These are phyloP conservation scores for Encephalitozoon cuniculi DNA, from an alignment of 371 early-diverging fungal genomes.

Conservation along the genomic window DNA sequence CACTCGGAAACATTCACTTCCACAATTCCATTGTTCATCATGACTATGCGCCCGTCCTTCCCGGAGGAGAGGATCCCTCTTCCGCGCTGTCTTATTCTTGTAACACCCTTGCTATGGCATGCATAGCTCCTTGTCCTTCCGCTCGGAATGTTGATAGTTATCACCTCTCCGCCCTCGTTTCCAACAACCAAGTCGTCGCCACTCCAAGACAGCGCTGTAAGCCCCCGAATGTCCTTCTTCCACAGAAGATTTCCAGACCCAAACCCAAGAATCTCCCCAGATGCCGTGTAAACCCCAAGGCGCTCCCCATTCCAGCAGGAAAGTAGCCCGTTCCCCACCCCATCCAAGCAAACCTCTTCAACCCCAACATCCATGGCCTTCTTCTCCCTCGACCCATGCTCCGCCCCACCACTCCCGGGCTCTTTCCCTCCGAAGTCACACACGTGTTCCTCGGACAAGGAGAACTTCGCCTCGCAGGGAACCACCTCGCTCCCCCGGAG, in stretches of 20 bases:
- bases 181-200: neutral
- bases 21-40: slow-evolving; percentile 5
- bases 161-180: neutral
- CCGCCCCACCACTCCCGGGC: no score
- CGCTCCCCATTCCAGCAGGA: neutral
- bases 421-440: neutral
- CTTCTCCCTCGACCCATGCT: neutral
- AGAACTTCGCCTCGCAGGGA: neutral
- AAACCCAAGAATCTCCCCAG: neutral
- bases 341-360: neutral
- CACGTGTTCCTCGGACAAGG: slow-evolving; percentile 1
- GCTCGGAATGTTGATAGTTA: neutral
- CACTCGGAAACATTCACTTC: neutral
- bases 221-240: neutral
- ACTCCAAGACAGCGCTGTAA: neutral
- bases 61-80: neutral
- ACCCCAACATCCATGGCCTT: neutral
- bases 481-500: neutral
- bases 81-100: slow-evolving; percentile 5
- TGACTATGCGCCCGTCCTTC: neutral
- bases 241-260: neutral
- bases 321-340: neutral
- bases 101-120: neutral
- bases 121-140: neutral
- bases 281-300: neutral